Base-by-base conservation (phyloP, 768 basidiomycete species). In the Nidularia pulvinata region DNA sequence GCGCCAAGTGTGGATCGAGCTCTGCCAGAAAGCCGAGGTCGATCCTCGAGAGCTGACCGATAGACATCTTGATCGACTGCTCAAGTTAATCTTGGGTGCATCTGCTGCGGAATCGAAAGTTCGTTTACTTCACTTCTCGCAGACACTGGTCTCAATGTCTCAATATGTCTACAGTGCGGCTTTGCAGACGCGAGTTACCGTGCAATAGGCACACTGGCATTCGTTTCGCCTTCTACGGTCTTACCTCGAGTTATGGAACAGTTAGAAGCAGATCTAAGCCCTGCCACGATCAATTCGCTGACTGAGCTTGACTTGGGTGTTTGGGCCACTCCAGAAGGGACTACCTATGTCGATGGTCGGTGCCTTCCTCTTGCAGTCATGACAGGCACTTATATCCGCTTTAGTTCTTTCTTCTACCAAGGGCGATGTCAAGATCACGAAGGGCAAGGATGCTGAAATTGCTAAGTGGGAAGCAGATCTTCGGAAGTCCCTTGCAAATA, bases 391-490 rank as follows among this genome's bases (percentile, higher is more conserved):
- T 42, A 53, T 53, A 16, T 48, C 19, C n/a, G 35, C 52, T 43
- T 9, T 59, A 92, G 91, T 91, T 2, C 72, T 95, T 11, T 74
- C 85, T 7, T 70, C 77, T 2, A 82, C 81, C 52, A 89, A 88
- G 61, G 77, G 74, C 1, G 76, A 80, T 4, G 73, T 58, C 62
- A 46, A 73, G 65, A 69, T 70, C 3, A 79, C 71, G 58, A 96
- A 95, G 65, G 91, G 93, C 11, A 98, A 97, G 60, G 89, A 87
- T 54, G 84, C 89, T 5, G 93, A 92, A 35, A 89, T 96, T 11
- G 89, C 92, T 14, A 88, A 92, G 62, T 99, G 96, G 96, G 97
- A 99, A 56, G 89, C 87, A 30, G 95, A 99, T 55, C 75, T 96
- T n/a, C 84, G 95, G 7, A 87, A 91, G 59, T 84, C 88, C 0